Evolutionary conservation across 495 filamentous ascomycete genomes (phyloP).

Genomic region (Podospora sp.): DNA sequence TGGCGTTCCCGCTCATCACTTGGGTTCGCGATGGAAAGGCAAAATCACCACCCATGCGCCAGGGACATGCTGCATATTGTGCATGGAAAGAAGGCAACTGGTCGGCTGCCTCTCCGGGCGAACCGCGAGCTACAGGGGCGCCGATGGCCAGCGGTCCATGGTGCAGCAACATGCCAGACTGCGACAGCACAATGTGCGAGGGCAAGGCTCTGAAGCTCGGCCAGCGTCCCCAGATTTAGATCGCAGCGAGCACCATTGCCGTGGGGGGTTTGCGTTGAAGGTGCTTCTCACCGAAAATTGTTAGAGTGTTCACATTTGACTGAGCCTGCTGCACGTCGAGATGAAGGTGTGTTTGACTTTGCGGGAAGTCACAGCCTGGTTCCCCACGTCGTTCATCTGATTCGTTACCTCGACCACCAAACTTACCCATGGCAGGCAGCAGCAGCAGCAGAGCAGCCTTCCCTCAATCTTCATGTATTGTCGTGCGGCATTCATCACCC

Average conservation of each 20-base stretch:
- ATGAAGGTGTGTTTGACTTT: neutral
- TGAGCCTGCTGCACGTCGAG: neutral
- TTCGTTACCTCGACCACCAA: neutral
- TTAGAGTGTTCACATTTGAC: neutral
- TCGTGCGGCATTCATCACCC: neutral
- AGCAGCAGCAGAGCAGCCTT: neutral
- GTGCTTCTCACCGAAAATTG: slow-evolving; percentile 9
- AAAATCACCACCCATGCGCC: neutral
- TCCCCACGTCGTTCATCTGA: neutral
- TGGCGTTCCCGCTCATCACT: slow-evolving; percentile 3
- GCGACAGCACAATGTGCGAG: slow-evolving; percentile 3
- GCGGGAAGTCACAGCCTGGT: slow-evolving; percentile 2
- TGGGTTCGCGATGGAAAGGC: slow-evolving; percentile 7
- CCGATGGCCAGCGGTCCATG: neutral
- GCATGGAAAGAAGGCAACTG: slow-evolving; percentile 15
- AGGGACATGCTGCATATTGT: neutral
- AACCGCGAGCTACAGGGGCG: neutral
- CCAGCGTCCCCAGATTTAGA: neutral
- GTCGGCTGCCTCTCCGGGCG: neutral
- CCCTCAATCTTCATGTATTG: neutral
- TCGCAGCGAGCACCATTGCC: neutral
- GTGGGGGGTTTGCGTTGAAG: neutral
- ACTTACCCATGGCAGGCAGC: neutral
- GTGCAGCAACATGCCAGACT: neutral
- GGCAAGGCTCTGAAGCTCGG: neutral